These are phyloP conservation scores for Croton setiger DNA, from an alignment of 441 rosid genomes.

Conservation along the genomic window DNA sequence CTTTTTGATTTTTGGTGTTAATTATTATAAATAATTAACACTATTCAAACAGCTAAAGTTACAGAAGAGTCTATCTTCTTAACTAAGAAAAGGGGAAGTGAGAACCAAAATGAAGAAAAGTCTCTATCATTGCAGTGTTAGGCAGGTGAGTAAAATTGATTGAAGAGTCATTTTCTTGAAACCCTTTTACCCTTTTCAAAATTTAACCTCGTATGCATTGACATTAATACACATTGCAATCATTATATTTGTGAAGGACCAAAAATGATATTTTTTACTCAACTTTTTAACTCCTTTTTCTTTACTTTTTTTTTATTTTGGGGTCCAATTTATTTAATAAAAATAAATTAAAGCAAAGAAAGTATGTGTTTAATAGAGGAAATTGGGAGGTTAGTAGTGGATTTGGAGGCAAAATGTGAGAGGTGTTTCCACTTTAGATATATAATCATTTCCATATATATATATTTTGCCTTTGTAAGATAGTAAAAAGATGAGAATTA, in stretches of 20 bases:
- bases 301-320: not conserved
- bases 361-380: not conserved
- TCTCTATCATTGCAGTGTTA: not conserved
- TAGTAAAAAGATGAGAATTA: not conserved
- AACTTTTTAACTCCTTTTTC: not conserved
- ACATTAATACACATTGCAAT: no score
- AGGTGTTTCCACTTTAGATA: slow-evolving; percentile 14
- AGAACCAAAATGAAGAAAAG: not conserved
- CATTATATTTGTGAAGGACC: not conserved
- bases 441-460: slow-evolving; percentile 3
- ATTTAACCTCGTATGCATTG: slow-evolving; percentile 9
- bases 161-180: not conserved
- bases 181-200: not conserved
- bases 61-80: no score
- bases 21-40: no score
- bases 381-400: not conserved
- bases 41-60: no score
- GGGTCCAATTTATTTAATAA: not conserved
- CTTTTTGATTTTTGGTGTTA: no score
- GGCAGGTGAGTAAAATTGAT: not conserved
- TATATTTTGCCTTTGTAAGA: not conserved
- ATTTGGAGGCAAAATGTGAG: slow-evolving; percentile 1
- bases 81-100: not conserved
- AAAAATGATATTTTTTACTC: not conserved
- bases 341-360: no score